A percentile compares a stretch with the other conserved stretches of the same genome.
Conservation (phyloP, 2,329 filamentous ascomycete genomes). For the Cladophialophora yegresii region DNA sequence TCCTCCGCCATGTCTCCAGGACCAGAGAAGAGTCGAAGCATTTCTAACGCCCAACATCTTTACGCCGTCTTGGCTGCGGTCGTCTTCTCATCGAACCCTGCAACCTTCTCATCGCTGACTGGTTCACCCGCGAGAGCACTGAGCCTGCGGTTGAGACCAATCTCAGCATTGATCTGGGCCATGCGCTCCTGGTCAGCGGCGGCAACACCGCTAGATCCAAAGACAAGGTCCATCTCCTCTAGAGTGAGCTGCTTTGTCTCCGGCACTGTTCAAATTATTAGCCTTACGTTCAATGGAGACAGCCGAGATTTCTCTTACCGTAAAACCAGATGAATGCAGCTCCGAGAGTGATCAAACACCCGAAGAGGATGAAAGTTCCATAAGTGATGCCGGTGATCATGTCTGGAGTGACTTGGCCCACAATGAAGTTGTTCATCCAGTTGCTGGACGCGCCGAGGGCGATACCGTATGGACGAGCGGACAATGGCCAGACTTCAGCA, state of each 20-base stretch:
- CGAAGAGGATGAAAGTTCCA: slow-evolving; percentile 72
- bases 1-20: background rate
- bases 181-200: slow-evolving; percentile 69
- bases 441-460: slow-evolving; percentile 67
- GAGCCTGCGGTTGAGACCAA: slow-evolving; percentile 56
- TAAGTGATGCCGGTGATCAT: slow-evolving; percentile 67
- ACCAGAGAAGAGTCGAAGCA: background rate
- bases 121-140: slow-evolving; percentile 20
- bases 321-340: slow-evolving; percentile 37
- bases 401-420: slow-evolving; percentile 50
- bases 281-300: background rate
- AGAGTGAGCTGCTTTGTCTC: slow-evolving; percentile 42
- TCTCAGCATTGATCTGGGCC: slow-evolving; percentile 70
- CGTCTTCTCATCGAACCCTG: slow-evolving; percentile 19
- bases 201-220: slow-evolving; percentile 63
- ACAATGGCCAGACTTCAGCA: slow-evolving; percentile 73
- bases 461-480: slow-evolving; percentile 69
- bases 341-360: slow-evolving; percentile 56
- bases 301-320: slow-evolving; percentile 16
- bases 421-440: slow-evolving; percentile 44
- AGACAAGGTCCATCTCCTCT: slow-evolving; percentile 41
- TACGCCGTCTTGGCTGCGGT: slow-evolving; percentile 13
- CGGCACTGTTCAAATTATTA: slow-evolving; percentile 36
- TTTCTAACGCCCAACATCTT: background rate
- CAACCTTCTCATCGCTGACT: slow-evolving; percentile 28